A percentile compares a stretch with the other conserved stretches of the same genome.
Conservation (phyloP, 805 yeast species). For the Metschnikowia colocasiae region DNA sequence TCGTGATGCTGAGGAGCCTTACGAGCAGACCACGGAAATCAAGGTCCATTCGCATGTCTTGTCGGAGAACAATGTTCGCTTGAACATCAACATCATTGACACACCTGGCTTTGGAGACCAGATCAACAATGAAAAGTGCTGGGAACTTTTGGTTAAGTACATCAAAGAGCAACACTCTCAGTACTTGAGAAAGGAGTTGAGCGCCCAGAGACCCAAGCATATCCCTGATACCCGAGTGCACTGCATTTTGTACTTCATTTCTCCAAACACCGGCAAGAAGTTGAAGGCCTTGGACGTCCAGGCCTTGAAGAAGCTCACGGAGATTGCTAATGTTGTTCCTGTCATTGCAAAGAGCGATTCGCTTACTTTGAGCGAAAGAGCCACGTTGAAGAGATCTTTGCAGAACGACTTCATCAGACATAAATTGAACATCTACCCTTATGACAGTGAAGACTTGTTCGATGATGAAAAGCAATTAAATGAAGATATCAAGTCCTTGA, state of each 20-base stretch:
- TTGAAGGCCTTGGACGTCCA: conserved; percentile 77
- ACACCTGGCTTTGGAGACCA: conserved; percentile 99
- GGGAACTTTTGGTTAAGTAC: conserved; percentile 94
- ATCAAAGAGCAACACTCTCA: conserved; percentile 93
- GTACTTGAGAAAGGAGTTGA: conserved; percentile 87
- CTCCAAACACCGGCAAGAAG: conserved; percentile 82
- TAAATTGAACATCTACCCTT: conserved; percentile 79
- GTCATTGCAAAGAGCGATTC: conserved; percentile 93
- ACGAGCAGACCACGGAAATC: conserved; percentile 84
- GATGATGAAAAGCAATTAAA: conserved; percentile 73
- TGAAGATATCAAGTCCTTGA: conserved; percentile 63
- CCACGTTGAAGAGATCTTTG: conserved; percentile 67
- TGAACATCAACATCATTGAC: conserved; percentile 85
- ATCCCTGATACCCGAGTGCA: conserved; percentile 90
- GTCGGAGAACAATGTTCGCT: conserved; percentile 80
- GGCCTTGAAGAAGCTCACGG: conserved; percentile 78
- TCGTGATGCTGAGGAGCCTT: conserved; percentile 60
- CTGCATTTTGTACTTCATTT: conserved; percentile 81
- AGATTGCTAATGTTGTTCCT: conserved; percentile 91
- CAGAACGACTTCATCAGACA: conserved; percentile 74
- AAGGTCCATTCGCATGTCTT: conserved; percentile 65
- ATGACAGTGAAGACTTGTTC: conserved; percentile 63
- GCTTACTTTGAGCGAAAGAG: conserved; percentile 80
- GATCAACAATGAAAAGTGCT: conserved; percentile 88
- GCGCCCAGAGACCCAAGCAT: conserved; percentile 83